phyloP scores from a whole-genome alignment of 2,329 filamentous ascomycete species.

The Colletotrichum musicola region DNA sequence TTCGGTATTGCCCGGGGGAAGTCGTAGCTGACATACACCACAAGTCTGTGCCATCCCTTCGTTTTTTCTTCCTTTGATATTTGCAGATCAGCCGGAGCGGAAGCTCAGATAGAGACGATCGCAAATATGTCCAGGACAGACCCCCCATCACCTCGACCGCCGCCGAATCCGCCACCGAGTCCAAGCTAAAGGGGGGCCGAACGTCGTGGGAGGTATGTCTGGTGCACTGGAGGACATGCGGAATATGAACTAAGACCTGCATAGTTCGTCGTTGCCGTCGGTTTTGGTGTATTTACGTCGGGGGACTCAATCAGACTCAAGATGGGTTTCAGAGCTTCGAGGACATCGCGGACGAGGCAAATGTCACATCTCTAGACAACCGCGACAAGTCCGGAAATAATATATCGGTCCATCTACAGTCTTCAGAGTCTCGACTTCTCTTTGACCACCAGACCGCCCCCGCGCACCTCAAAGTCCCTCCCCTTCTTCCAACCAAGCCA shows the following conservation, averaged over 20 bases:
- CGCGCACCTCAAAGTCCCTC: constrained; percentile 74
- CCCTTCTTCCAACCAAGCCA: constrained; percentile 87
- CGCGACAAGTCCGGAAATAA: background rate
- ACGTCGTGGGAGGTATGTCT: background rate
- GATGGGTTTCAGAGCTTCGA: background rate
- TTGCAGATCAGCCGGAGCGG: background rate
- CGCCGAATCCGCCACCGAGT: constrained; percentile 55
- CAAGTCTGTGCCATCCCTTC: background rate
- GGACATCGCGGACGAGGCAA: background rate
- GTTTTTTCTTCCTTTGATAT: background rate
- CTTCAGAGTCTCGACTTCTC: constrained; percentile 49
- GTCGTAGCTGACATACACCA: background rate
- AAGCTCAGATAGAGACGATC: background rate
- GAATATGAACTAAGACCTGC: no score
- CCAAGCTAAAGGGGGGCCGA: constrained; percentile 40
- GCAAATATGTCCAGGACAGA: constrained; percentile 50
- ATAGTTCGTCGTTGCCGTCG: no score
- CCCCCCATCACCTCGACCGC: constrained; percentile 51
- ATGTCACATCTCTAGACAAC: background rate
- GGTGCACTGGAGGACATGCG: no score
- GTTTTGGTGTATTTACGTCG: background rate
- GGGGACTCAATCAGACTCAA: no score
- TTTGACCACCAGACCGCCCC: constrained; percentile 71
- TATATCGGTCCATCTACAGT: background rate
- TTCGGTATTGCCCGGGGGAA: background rate